These are phyloP conservation scores for Suhomyces atakaporum DNA, from an alignment of 1,139 yeast genomes.

Conservation along the genomic window DNA sequence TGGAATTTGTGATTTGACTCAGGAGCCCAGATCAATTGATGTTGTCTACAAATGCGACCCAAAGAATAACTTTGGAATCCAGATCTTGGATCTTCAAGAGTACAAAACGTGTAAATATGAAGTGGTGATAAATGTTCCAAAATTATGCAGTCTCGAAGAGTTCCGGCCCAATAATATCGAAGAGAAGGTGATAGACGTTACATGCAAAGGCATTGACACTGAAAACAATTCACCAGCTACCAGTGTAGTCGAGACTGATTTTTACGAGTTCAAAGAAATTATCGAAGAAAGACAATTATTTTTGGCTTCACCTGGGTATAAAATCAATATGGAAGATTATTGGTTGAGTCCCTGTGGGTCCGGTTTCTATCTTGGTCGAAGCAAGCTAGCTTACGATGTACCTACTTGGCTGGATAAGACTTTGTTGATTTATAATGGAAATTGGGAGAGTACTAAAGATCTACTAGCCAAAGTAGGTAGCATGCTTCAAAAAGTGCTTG, in stretches of 20 bases:
- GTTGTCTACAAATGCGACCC: slow-evolving; percentile 70
- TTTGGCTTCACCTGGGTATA: slow-evolving; percentile 14
- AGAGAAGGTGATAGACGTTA: slow-evolving; percentile 41
- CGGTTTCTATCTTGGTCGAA: slow-evolving; percentile 34
- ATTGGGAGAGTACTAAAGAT: slow-evolving; percentile 17
- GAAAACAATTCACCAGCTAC: slow-evolving; percentile 5
- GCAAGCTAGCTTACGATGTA: slow-evolving; percentile 17
- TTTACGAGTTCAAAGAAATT: slow-evolving; percentile 1
- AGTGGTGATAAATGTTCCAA: slow-evolving; percentile 58
- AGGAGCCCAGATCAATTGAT: slow-evolving; percentile 60
- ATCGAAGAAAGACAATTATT: slow-evolving; percentile 2
- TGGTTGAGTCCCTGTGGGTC: slow-evolving; percentile 30
- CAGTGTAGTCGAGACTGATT: slow-evolving; percentile 1
- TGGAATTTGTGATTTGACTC: slow-evolving; percentile 71
- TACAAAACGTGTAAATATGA: slow-evolving; percentile 72
- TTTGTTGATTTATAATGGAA: slow-evolving; percentile 27
- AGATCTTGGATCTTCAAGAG: slow-evolving; percentile 53
- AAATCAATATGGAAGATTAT: slow-evolving; percentile 32
- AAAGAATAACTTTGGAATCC: slow-evolving; percentile 20
- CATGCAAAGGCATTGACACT: slow-evolving; percentile 40
- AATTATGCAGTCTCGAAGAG: slow-evolving; percentile 55
- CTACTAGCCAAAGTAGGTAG: slow-evolving; percentile 22
- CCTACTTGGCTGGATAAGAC: slow-evolving; percentile 20
- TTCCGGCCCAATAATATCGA: slow-evolving; percentile 44
- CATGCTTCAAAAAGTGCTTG: slow-evolving; percentile 27